Conservation (phyloP, 768 basidiomycete species). For the Gymnopilus junonius region DNA sequence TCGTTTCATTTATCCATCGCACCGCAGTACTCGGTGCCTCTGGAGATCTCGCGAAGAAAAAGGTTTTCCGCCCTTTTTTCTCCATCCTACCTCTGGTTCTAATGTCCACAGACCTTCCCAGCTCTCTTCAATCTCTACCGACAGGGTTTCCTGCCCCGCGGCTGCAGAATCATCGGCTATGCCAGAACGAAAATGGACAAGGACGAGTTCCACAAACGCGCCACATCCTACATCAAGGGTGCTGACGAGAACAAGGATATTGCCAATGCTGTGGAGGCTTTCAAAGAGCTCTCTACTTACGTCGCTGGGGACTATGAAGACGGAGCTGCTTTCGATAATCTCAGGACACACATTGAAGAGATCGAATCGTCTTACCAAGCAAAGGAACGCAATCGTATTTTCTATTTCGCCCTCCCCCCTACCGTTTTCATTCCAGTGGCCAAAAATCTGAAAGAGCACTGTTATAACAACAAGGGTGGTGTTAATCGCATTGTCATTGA, state of each 20-base stretch:
- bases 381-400: slow-evolving; percentile 79
- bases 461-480: slow-evolving; percentile 70
- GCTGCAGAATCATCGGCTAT: slow-evolving; percentile 92
- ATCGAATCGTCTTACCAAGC: slow-evolving; percentile 75
- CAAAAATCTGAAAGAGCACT: slow-evolving; percentile 78
- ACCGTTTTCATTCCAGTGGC: slow-evolving; percentile 93
- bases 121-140: slow-evolving; percentile 91
- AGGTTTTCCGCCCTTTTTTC: slow-evolving; percentile 50
- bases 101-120: slow-evolving; percentile 80
- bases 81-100: slow-evolving; percentile 1
- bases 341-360: slow-evolving; percentile 76
- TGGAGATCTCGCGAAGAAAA: slow-evolving; percentile 99
- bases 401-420: slow-evolving; percentile 98
- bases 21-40: slow-evolving; percentile 88
- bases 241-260: slow-evolving; percentile 62
- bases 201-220: slow-evolving; percentile 84
- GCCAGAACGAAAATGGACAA: slow-evolving; percentile 94
- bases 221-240: slow-evolving; percentile 85
- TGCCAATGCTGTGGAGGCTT: slow-evolving; percentile 72
- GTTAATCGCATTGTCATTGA: slow-evolving; percentile 95
- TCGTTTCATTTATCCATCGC: slow-evolving; percentile 14
- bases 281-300: slow-evolving; percentile 83
- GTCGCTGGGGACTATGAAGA: slow-evolving; percentile 91
- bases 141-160: slow-evolving; percentile 79
- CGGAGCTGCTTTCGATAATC: slow-evolving; percentile 71